These are phyloP conservation scores for Fomitopsis palustris DNA, from an alignment of 1,284 basidiomycete species.

Conservation along the genomic window DNA sequence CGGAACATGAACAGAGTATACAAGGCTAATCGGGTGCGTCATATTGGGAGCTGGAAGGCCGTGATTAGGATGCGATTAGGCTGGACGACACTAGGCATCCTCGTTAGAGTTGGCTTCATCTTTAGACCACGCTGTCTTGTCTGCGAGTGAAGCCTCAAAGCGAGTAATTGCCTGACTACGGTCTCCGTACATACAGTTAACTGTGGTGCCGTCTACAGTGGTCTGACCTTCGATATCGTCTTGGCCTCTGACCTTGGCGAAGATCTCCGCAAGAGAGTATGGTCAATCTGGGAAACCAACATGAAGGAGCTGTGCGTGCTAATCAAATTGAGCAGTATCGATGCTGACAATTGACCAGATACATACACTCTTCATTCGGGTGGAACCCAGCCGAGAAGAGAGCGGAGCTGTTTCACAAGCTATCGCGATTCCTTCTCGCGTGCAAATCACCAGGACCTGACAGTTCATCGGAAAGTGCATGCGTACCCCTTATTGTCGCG, in stretches of 20 bases:
- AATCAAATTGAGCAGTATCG: background rate
- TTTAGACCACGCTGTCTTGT: background rate
- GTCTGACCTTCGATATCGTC: constrained; percentile 17
- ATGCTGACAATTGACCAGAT: constrained; percentile 32
- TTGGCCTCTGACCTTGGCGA: constrained; percentile 36
- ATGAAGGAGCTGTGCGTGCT: constrained; percentile 48
- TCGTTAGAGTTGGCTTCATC: constrained; percentile 7
- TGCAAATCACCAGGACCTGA: constrained; percentile 11
- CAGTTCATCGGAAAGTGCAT: constrained; percentile 10
- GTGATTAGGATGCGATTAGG: background rate
- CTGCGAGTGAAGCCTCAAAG: no score
- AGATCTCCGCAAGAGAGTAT: constrained; percentile 41
- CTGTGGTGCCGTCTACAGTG: no score
- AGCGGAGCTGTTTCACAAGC: constrained; percentile 54
- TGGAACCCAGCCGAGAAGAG: constrained; percentile 59
- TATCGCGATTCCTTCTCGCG: constrained; percentile 59
- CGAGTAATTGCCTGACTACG: no score
- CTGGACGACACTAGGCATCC: constrained; percentile 8
- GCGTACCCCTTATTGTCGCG: constrained; percentile 33
- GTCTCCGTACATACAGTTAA: no score
- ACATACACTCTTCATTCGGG: constrained; percentile 56
- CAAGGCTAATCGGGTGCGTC: constrained; percentile 11
- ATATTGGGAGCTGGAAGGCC: background rate
- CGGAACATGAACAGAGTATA: background rate
- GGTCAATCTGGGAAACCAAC: constrained; percentile 52